Evolutionary conservation across 176 grass and related monocot species (phyloP).

Genomic region (Themeda triandra): DNA sequence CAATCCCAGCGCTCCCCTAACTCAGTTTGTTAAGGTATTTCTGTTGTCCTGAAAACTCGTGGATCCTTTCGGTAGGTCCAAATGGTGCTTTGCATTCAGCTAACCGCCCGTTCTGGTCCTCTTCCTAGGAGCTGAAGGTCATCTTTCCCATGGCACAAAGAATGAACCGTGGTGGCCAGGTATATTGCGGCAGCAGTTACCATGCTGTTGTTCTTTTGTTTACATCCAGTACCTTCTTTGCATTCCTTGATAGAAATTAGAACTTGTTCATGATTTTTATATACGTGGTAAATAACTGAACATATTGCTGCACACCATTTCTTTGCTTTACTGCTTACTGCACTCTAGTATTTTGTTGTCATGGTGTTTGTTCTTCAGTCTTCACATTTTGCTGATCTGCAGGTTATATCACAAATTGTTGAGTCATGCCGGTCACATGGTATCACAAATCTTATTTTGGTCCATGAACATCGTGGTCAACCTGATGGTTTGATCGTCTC

Average conservation of each 20-base stretch:
- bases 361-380: neutral
- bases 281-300: neutral
- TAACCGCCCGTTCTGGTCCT: constrained; percentile 6
- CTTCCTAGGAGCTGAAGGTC: constrained; percentile 76
- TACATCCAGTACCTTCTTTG: neutral
- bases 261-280: neutral
- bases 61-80: neutral
- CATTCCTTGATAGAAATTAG: neutral
- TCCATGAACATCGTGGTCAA: constrained; percentile 84
- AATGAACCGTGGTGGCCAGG: constrained; percentile 94
- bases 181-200: neutral
- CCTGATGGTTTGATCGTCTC: constrained; percentile 91
- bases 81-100: neutral
- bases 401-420: constrained; percentile 92
- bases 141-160: constrained; percentile 74
- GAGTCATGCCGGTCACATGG: constrained; percentile 70
- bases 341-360: neutral
- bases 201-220: neutral
- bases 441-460: constrained; percentile 86
- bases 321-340: neutral
- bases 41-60: neutral
- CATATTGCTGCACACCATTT: neutral
- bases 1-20: constrained; percentile 62
- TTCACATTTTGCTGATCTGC: neutral
- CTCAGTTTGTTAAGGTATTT: constrained; percentile 75